Evolutionary conservation across 176 grass and related monocot species (phyloP).

Genomic region (Bothriochloa decipiens): DNA sequence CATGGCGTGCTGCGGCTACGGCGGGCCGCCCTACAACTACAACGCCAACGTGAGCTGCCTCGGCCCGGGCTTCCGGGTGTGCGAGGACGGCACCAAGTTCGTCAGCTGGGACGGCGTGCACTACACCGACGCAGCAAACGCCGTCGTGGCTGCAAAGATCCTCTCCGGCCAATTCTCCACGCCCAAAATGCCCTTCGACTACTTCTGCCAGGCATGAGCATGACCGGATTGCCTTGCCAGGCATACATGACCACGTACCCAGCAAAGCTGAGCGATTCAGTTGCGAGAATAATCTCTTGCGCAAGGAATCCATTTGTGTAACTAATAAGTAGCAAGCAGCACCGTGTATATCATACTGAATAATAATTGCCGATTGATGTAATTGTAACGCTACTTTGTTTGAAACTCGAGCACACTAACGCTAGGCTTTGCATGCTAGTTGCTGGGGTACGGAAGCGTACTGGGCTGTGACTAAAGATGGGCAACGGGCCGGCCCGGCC

Average conservation of each 20-base stretch:
- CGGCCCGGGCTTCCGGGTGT: conserved; percentile 46
- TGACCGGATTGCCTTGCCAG: not conserved
- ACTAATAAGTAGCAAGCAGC: not conserved
- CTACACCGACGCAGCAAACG: conserved; percentile 81
- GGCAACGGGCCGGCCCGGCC: too few relatives aligned
- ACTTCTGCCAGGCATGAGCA: conserved; percentile 51
- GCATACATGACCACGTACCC: not conserved
- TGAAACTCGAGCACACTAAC: too few relatives aligned
- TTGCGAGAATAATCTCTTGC: not conserved
- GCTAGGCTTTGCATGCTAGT: too few relatives aligned
- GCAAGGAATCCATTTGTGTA: not conserved
- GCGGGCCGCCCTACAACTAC: conserved; percentile 77
- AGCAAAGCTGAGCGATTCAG: not conserved
- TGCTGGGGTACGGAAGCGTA: too few relatives aligned
- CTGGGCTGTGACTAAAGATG: too few relatives aligned
- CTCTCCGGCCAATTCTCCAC: conserved; percentile 64
- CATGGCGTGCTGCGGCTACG: conserved; percentile 70
- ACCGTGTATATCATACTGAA: too few relatives aligned
- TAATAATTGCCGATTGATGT: too few relatives aligned
- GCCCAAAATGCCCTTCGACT: conserved; percentile 60
- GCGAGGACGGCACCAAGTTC: conserved; percentile 59
- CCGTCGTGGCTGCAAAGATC: conserved; percentile 63
- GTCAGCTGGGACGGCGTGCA: conserved; percentile 94
- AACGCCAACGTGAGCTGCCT: conserved; percentile 55
- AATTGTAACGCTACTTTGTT: too few relatives aligned